phyloP scores from a whole-genome alignment of 2,329 filamentous ascomycete genomes.

The Nemania sp. region DNA sequence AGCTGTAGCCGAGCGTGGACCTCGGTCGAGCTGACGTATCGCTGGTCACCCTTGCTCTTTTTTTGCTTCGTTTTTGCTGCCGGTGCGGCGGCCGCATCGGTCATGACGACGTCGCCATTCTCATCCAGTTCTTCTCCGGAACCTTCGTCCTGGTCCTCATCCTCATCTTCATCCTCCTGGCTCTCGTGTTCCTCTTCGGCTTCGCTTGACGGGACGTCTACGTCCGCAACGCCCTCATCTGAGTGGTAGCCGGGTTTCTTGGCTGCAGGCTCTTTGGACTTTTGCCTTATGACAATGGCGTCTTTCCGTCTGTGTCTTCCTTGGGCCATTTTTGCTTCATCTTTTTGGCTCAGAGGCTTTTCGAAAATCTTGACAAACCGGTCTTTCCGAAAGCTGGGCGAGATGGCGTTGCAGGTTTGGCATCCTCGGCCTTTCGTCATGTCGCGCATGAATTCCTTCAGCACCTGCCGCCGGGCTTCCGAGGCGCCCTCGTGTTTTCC shows the following conservation, averaged over 20 bases:
- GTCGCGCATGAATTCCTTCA: conserved; percentile 79
- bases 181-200: conserved; percentile 47
- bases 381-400: conserved; percentile 85
- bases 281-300: conserved; percentile 61
- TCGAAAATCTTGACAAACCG: conserved; percentile 92
- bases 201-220: conserved; percentile 55
- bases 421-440: conserved; percentile 74
- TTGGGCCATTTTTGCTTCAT: conserved; percentile 76
- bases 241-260: conserved; percentile 47
- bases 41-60: conserved; percentile 53
- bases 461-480: conserved; percentile 72
- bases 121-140: conserved; percentile 54
- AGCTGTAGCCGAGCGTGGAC: conserved; percentile 77
- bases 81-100: conserved; percentile 47
- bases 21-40: conserved; percentile 81
- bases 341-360: conserved; percentile 73
- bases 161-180: conserved; percentile 24
- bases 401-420: conserved; percentile 67
- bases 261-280: conserved; percentile 33
- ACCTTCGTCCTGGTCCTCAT: conserved; percentile 41
- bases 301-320: conserved; percentile 68
- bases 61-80: conserved; percentile 42
- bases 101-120: conserved; percentile 62
- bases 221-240: conserved; percentile 72
- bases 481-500: conserved; percentile 83